Evolutionary conservation across 768 basidiomycete genomes (phyloP).

Genomic region (Kwoniella dejecticola): DNA sequence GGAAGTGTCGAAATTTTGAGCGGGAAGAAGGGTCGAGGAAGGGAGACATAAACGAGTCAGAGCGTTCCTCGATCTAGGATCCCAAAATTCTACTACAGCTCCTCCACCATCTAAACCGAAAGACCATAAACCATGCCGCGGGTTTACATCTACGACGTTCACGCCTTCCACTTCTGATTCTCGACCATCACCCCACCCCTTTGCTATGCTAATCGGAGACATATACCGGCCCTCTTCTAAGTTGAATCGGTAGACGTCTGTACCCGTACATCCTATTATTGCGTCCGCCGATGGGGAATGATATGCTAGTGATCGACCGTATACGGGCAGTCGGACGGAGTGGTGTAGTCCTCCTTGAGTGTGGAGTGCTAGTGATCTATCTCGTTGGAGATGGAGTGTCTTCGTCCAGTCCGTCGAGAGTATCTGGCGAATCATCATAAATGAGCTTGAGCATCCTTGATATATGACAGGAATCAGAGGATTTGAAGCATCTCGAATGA

Average conservation of each 20-base stretch:
- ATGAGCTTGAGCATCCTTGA: not conserved
- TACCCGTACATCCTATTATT: slow-evolving; percentile 77
- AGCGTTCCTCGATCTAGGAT: slow-evolving; percentile 75
- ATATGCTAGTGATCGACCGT: slow-evolving; percentile 88
- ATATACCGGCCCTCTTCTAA: slow-evolving; percentile 93
- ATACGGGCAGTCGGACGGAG: slow-evolving; percentile 87
- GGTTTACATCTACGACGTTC: slow-evolving; percentile 88
- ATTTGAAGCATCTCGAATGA: not conserved
- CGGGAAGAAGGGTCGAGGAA: slow-evolving; percentile 46
- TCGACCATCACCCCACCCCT: slow-evolving; percentile 57
- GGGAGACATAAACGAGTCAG: slow-evolving; percentile 53
- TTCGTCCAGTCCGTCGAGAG: slow-evolving; percentile 99
- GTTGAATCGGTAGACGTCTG: slow-evolving; percentile 89
- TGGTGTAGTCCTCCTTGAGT: slow-evolving; percentile 92
- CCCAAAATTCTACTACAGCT: slow-evolving; percentile 93
- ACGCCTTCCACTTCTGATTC: slow-evolving; percentile 70
- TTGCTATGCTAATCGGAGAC: slow-evolving; percentile 61
- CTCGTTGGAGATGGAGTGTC: slow-evolving; percentile 91
- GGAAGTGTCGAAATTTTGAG: slow-evolving; percentile 24
- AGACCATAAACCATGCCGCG: slow-evolving; percentile 83
- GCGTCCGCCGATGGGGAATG: slow-evolving; percentile 93
- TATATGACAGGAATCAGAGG: not conserved
- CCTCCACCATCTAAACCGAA: slow-evolving; percentile 77
- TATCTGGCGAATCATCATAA: slow-evolving; percentile 63
- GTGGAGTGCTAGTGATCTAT: slow-evolving; percentile 91